Conservation (phyloP, 2,329 filamentous ascomycete genomes). For the Gaeumannomyces tritici region DNA sequence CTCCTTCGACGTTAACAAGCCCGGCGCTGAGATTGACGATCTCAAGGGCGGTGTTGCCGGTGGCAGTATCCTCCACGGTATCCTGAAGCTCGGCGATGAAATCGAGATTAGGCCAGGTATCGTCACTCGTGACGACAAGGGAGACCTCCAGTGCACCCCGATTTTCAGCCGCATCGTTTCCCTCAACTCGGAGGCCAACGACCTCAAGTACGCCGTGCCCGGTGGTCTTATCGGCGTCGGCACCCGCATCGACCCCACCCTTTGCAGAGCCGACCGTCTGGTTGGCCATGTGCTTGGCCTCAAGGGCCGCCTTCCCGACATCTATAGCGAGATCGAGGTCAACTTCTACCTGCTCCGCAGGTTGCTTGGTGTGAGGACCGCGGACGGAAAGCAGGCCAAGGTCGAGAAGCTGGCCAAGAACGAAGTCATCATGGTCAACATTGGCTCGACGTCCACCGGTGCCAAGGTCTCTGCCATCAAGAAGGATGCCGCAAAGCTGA, state of each 20-base stretch:
- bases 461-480: conserved; percentile 96
- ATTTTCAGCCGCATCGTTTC: conserved; percentile 94
- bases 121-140: conserved; percentile 87
- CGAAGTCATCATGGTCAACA: conserved; percentile 99
- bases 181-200: conserved; percentile 95
- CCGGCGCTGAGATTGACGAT: conserved; percentile 95
- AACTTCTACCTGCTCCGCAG: conserved; percentile 98
- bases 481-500: conserved; percentile 93
- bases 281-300: conserved; percentile 96
- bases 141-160: conserved; percentile 90
- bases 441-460: conserved; percentile 92
- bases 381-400: conserved; percentile 98
- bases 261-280: conserved; percentile 97
- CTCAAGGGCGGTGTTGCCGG: conserved; percentile 97
- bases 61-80: conserved; percentile 92
- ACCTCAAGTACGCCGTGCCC: conserved; percentile 95
- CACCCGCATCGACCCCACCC: conserved; percentile 91
- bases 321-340: conserved; percentile 97
- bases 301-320: conserved; percentile 85
- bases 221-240: conserved; percentile 97
- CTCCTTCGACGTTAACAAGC: conserved; percentile 99
- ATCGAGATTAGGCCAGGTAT: conserved; percentile 99
- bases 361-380: conserved; percentile 91
- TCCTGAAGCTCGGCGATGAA: conserved; percentile 93
- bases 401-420: conserved; percentile 97